phyloP scores from a whole-genome alignment of 1,284 basidiomycete species.

The Ceratobasidium theobromae region DNA sequence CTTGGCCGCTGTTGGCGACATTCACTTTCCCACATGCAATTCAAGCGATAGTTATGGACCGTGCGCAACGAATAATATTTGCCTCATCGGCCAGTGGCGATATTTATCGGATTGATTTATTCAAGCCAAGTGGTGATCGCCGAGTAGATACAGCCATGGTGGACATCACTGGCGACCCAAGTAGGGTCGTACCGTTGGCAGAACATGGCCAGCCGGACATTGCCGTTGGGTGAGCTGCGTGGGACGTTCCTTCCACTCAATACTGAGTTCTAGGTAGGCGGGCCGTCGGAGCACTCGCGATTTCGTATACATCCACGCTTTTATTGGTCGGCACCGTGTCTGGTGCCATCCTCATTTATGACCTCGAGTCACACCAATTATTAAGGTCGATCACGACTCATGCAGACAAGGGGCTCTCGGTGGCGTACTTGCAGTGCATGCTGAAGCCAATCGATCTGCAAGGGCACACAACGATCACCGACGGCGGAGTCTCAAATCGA shows the following conservation, averaged over 20 bases:
- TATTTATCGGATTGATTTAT: slow-evolving; percentile 80
- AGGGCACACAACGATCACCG: slow-evolving; percentile 65
- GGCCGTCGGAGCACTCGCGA: slow-evolving; percentile 66
- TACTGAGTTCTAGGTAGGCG: slow-evolving; percentile 46
- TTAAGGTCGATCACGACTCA: slow-evolving; percentile 71
- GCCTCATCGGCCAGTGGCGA: slow-evolving; percentile 71
- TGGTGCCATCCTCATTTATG: slow-evolving; percentile 80
- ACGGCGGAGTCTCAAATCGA: slow-evolving; percentile 50
- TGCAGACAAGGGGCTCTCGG: slow-evolving; percentile 62
- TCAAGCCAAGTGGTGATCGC: slow-evolving; percentile 59
- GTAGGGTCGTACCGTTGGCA: slow-evolving; percentile 62
- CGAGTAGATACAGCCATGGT: slow-evolving; percentile 46
- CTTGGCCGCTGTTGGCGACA: slow-evolving; percentile 77
- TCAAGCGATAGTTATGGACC: slow-evolving; percentile 71
- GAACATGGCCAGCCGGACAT: slow-evolving; percentile 59
- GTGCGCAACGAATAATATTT: slow-evolving; percentile 85
- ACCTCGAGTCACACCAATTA: slow-evolving; percentile 87
- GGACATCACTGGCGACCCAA: slow-evolving; percentile 74
- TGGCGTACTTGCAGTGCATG: slow-evolving; percentile 74
- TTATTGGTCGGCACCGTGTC: slow-evolving; percentile 72
- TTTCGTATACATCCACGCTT: slow-evolving; percentile 73
- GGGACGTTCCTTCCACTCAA: neutral
- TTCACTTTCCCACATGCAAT: slow-evolving; percentile 80
- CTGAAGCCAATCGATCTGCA: slow-evolving; percentile 81
- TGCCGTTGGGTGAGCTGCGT: slow-evolving; percentile 54